Conservation (phyloP, 768 basidiomycete species). For the Gloeophyllum trabeum region DNA sequence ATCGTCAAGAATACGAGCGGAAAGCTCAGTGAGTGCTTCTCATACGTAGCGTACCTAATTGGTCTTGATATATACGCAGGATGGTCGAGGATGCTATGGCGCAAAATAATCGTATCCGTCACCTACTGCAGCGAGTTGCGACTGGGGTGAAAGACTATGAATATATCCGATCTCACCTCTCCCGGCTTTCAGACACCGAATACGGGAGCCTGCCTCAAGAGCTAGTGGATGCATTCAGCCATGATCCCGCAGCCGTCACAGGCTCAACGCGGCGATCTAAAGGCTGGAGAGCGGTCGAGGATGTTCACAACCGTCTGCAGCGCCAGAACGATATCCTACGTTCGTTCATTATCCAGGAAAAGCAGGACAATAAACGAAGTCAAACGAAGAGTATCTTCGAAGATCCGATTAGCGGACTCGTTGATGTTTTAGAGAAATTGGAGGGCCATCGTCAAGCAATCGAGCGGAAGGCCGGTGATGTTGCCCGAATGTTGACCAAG, state of each 20-base stretch:
- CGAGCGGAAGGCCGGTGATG: conserved; percentile 32
- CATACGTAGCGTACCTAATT: conserved; percentile 4
- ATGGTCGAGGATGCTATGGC: conserved; percentile 44
- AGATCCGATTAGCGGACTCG: conserved; percentile 39
- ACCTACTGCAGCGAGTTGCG: conserved; percentile 57
- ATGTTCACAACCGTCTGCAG: conserved; percentile 51
- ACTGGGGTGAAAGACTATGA: conserved; percentile 57
- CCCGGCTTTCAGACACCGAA: conserved; percentile 33
- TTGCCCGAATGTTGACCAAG: conserved; percentile 32
- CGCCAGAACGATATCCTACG: conserved; percentile 40
- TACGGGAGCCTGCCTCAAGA: conserved; percentile 47
- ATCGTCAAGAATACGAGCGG: conserved; percentile 44
- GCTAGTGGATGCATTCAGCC: conserved; percentile 61
- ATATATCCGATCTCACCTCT: conserved; percentile 38
- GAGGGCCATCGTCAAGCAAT: conserved; percentile 36
- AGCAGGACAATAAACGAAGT: conserved; percentile 4
- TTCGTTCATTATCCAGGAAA: conserved; percentile 9
- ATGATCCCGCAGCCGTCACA: conserved; percentile 70
- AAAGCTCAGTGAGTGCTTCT: conserved; percentile 36
- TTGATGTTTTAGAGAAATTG: conserved; percentile 36
- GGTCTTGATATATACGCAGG: conserved; percentile 22
- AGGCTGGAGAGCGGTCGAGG: conserved; percentile 69
- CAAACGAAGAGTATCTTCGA: conserved; percentile 31
- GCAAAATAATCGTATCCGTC: conserved; percentile 60
- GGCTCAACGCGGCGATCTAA: conserved; percentile 46